Base-by-base conservation (phyloP, 257 asterid genomes). In the Nicotiana undulata region DNA sequence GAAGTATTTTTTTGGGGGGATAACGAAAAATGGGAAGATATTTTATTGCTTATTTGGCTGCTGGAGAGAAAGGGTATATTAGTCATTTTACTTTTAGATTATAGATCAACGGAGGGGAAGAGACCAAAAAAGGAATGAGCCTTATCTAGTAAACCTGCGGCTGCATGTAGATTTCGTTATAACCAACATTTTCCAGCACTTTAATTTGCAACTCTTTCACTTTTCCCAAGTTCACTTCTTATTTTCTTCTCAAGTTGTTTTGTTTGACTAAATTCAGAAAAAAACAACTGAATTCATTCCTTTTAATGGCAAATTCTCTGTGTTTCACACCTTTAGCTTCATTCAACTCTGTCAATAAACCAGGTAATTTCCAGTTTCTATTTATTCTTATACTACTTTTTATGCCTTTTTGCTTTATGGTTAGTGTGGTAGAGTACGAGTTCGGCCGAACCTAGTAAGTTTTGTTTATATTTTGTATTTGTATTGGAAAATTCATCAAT, bases 261-360 rank as follows among this genome's bases (percentile, higher is more conserved):
- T 6, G 3, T 37, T 37, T 20, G 11, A 37, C 26, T 20, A 4
- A 37, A 6, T 37, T 6, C 44, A 37, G 46, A 5, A 34, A 34
- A 34, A 34, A 6, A 0, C n/a, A 37, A 37, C 18, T 37, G 24
- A 29, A 77, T 55, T 32, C 59, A 55, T 13, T 40, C 12, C 18
- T 80, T 0, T 15, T 37, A 77, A 77, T 81, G 87, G 80, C 85
- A 18, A 68, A 75, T 51, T 84, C 80, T 6, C 4, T 81, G 79
- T 81, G 85, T 77, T 84, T 84, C 66, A 77, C 83, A 2, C 80
- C 78, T 49, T 26, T 81, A 31, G 49, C 74, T 12, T 77, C 84
- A 63, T 84, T 68, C 81, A 77, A 84, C 12, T 70, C 76, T 75
- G 22, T 66, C n/a, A 77, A 29, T 49, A 80, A 67, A 40, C 80